Evolutionary conservation across 164 flowering plant genomes (phyloP).

Genomic region (Echeveria elegans): DNA sequence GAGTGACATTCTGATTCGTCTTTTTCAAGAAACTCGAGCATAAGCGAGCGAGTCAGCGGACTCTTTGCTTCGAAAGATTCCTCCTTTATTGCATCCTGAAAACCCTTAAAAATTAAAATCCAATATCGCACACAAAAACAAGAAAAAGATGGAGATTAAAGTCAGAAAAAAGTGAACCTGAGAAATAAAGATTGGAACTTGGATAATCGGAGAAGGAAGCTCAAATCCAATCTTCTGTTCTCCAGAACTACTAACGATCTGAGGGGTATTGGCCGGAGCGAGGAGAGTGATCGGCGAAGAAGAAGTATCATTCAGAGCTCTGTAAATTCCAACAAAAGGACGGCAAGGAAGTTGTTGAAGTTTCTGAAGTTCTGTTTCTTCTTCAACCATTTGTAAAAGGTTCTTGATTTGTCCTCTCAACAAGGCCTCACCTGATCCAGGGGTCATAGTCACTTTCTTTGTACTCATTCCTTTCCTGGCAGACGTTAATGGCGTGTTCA

Average conservation of each 20-base stretch:
- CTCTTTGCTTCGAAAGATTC: conserved; percentile 8
- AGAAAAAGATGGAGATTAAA: background rate
- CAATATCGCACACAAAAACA: background rate
- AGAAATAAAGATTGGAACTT: conserved; percentile 24
- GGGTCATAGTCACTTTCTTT: conserved; percentile 40
- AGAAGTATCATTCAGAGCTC: conserved; percentile 17
- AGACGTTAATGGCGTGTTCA: conserved; percentile 54
- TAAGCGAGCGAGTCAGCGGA: conserved; percentile 40
- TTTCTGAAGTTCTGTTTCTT: conserved; percentile 53
- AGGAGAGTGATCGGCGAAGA: conserved; percentile 44
- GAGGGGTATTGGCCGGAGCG: conserved; percentile 70
- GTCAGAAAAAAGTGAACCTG: conserved; percentile 33
- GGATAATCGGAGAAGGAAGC: conserved; percentile 14
- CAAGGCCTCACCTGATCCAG: conserved; percentile 82
- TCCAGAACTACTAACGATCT: conserved; percentile 19
- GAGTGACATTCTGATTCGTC: conserved; percentile 19
- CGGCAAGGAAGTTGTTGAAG: conserved; percentile 17
- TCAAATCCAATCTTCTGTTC: conserved; percentile 7
- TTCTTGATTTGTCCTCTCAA: conserved; percentile 78
- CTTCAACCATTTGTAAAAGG: conserved; percentile 78
- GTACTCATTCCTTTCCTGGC: conserved; percentile 28
- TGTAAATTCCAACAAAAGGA: conserved; percentile 18
- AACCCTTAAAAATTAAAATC: background rate
- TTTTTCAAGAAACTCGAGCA: conserved; percentile 63
- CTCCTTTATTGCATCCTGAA: conserved; percentile 15